Conservation (phyloP, 1,284 basidiomycete genomes). For the Fomitopsis pinicola region DNA sequence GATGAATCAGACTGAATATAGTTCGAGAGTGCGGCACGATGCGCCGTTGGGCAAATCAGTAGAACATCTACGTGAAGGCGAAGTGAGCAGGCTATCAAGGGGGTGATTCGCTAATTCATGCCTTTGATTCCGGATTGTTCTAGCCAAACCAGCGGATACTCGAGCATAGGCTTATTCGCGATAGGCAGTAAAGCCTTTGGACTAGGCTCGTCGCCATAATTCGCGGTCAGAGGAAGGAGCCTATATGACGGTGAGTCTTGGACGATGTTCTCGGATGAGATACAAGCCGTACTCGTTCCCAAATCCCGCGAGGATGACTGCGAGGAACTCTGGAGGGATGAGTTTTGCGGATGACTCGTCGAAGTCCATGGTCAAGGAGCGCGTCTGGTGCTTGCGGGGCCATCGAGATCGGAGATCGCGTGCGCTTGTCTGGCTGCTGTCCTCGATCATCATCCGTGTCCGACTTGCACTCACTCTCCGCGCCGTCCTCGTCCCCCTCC, state of each 20-base stretch:
- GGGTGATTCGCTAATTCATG: slow-evolving; percentile 19
- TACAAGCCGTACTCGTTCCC: slow-evolving; percentile 70
- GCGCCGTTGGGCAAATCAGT: slow-evolving; percentile 75
- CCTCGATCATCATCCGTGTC: neutral
- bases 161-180: slow-evolving; percentile 84
- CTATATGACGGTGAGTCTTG: slow-evolving; percentile 34
- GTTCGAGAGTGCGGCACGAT: slow-evolving; percentile 73
- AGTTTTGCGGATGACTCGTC: slow-evolving; percentile 47
- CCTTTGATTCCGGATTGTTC: slow-evolving; percentile 85
- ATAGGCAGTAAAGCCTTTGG: slow-evolving; percentile 86
- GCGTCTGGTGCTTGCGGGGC: neutral
- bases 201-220: slow-evolving; percentile 70
- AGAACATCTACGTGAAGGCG: slow-evolving; percentile 65
- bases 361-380: slow-evolving; percentile 53
- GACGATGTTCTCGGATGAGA: slow-evolving; percentile 4
- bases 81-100: too few relatives aligned
- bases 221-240: slow-evolving; percentile 65
- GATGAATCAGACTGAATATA: slow-evolving; percentile 70
- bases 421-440: neutral
- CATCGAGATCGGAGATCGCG: neutral
- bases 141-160: slow-evolving; percentile 82
- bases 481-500: neutral
- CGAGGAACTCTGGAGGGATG: slow-evolving; percentile 72
- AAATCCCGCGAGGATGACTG: slow-evolving; percentile 81
- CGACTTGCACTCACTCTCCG: neutral